Base-by-base conservation (phyloP, 768 basidiomycete genomes). In the Dioszegia aurantiaca region DNA sequence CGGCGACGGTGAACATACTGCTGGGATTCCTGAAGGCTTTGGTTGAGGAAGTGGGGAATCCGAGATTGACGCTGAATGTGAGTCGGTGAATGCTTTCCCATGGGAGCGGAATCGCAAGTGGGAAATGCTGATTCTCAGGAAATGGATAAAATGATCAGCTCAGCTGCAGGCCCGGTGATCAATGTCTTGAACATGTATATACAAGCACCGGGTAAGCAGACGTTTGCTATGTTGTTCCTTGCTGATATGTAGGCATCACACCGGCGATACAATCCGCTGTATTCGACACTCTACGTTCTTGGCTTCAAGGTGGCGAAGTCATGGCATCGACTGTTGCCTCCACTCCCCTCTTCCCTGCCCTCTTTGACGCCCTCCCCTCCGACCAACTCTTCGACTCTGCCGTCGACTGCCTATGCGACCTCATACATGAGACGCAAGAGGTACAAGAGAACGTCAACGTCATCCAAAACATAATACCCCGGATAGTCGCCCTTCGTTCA, bases 391-490 rank as follows among this genome's bases (percentile, higher is more conserved):
- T 98, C 73, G 95, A 99, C 67, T 77, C 86, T 6, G 93, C 91
- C 1, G 90, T 93, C 37, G 88, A 95, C 59, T 86, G 89, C 33
- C 82, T 98, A 58, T 93, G 90, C 76, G 91, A 95, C 73, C 79
- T 97, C 67, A 90, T 98, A 54, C 95, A 98, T 77, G 95, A 99
- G 76, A 98, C 95, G 0, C 93, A 97, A 77, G 95, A 99, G 77
- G 83, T 95, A 28, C 88, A 94, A 60, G 94, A 97, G 28, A 92
- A 90, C 71, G 89, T 93, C 85, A 77, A 83, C 21, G 84, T 88
- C 63, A 92, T 98, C 67, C 83, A 95, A 70, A 80, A 86, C 59
- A 86, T 99, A 56, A 86, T 98, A 0, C 91, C 91, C 1, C 82
- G 84, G n/a, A 81, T 98, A 42, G 86, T 94, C 56, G 83, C 81